Base-by-base conservation (phyloP, 371 early-diverging fungal species). In the Capniomyces stellatus region DNA sequence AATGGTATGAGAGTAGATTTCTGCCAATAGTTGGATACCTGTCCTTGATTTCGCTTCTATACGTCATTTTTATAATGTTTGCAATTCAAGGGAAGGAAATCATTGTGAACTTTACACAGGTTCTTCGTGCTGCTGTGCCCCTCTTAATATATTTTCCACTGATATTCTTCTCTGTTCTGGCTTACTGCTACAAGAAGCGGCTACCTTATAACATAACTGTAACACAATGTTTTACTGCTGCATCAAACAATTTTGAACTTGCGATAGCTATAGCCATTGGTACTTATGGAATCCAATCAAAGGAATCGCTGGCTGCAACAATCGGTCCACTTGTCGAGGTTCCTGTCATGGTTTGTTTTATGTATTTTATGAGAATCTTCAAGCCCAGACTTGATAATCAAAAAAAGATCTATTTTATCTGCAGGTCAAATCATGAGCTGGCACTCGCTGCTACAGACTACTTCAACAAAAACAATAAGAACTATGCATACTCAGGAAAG, bases 291-390 rank as follows among this genome's bases (percentile, higher is more conserved):
- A 72, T 77, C 22, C 61, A 74, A 21, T 80, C 81, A 10, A 63
- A 73, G 51, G 75, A 82, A 55, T 81, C 83, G 0, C 56, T 83
- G 42, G 78, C 79, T 10, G 73, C 82, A 3, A 78, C 78, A 1
- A 73, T 83, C n/a, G 86, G 84, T 1, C 82, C 82, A 15, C 61
- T 85, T 48, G 77, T 79, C 46, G 86, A 85, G 64, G 86, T 85
- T 0, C 86, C 86, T 40, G n/a, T n/a, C n/a, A n/a, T n/a, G n/a
- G n/a, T n/a, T n/a, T n/a, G n/a, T n/a, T n/a, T n/a, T n/a, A n/a
- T n/a, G n/a, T n/a, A n/a, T n/a, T n/a, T n/a, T n/a, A n/a, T n/a
- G n/a, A n/a, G n/a, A n/a, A n/a, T n/a, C n/a, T n/a, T n/a, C n/a
- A n/a, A n/a, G n/a, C n/a, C n/a, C n/a, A n/a, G n/a, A n/a, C n/a